Conservation (phyloP, 108 stramenopile genomes). For the Cyclotella kingstonii region DNA sequence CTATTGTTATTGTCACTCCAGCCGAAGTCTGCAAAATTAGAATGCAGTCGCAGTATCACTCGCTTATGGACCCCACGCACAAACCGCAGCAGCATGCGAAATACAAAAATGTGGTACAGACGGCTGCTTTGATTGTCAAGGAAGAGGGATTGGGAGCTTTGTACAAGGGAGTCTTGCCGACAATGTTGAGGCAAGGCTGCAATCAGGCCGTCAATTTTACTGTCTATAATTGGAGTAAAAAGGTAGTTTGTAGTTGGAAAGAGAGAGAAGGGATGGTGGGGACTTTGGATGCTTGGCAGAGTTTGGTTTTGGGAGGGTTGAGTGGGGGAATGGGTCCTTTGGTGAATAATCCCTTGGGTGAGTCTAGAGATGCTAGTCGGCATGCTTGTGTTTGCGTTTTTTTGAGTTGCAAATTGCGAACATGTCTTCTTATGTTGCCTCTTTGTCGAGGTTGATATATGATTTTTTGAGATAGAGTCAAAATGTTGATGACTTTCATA, state of each 20-base stretch:
- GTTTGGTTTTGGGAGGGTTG: slow-evolving; percentile 89
- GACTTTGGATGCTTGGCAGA: slow-evolving; percentile 81
- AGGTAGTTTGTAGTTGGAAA: slow-evolving; percentile 41
- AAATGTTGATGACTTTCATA: too few relatives aligned
- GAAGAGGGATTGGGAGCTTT: slow-evolving; percentile 94
- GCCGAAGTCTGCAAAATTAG: slow-evolving; percentile 94
- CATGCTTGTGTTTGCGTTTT: neutral
- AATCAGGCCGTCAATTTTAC: slow-evolving; percentile 99
- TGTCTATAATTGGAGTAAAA: slow-evolving; percentile 83
- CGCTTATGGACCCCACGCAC: slow-evolving; percentile 81
- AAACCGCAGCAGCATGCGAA: slow-evolving; percentile 62
- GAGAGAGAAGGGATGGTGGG: slow-evolving; percentile 23
- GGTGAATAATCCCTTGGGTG: slow-evolving; percentile 89
- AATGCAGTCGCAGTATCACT: slow-evolving; percentile 91
- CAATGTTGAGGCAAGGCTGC: slow-evolving; percentile 96
- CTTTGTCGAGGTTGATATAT: neutral
- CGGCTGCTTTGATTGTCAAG: slow-evolving; percentile 75
- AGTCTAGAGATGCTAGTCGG: neutral
- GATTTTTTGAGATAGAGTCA: too few relatives aligned
- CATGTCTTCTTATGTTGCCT: neutral
- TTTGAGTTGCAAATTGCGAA: too few relatives aligned
- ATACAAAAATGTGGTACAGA: slow-evolving; percentile 93
- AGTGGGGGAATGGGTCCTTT: slow-evolving; percentile 94
- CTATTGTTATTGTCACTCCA: slow-evolving; percentile 76
- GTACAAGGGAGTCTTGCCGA: slow-evolving; percentile 93